Conservation (phyloP, 1,284 basidiomycete species). For the Kalmanozyma brasiliensis region DNA sequence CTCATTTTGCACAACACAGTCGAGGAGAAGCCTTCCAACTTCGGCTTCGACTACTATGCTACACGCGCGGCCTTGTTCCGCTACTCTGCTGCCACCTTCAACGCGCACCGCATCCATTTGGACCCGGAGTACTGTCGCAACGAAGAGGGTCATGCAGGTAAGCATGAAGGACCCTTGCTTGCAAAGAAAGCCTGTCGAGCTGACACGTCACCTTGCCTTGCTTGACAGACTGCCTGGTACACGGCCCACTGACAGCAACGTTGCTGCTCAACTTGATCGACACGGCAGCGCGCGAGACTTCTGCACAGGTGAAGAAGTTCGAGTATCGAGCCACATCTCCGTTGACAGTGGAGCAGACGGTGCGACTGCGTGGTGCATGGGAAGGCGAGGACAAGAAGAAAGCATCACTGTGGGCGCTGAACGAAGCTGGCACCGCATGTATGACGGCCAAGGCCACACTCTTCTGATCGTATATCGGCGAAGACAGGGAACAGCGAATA, state of each 20-base stretch:
- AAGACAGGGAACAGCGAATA: no score
- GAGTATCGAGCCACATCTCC: constrained; percentile 53
- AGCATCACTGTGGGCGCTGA: constrained; percentile 37
- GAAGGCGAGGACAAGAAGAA: constrained; percentile 11
- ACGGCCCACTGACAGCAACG: constrained; percentile 55
- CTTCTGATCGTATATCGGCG: constrained; percentile 3
- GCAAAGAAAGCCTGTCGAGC: no score
- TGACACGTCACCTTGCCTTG: not conserved
- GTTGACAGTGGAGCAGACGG: constrained; percentile 34
- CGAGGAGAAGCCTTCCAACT: constrained; percentile 34
- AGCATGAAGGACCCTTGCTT: no score
- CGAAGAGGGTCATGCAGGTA: constrained; percentile 54
- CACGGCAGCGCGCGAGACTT: constrained; percentile 1
- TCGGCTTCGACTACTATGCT: constrained; percentile 45
- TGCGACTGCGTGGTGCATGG: constrained; percentile 38
- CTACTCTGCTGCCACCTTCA: constrained; percentile 64
- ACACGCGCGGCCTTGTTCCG: constrained; percentile 56
- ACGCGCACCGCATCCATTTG: constrained; percentile 62
- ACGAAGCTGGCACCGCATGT: constrained; percentile 36
- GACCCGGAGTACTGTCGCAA: constrained; percentile 57
- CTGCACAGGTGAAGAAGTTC: constrained; percentile 22
- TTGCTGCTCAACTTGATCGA: constrained; percentile 42
- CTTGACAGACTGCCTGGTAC: constrained; percentile 46
- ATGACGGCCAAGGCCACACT: constrained; percentile 39
- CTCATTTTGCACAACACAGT: constrained; percentile 9